A percentile compares a stretch with the other conserved stretches of the same genome.
These are phyloP conservation scores for Pezicula neosporulosa DNA, from an alignment of 2,329 filamentous ascomycete species.

Conservation along the genomic window DNA sequence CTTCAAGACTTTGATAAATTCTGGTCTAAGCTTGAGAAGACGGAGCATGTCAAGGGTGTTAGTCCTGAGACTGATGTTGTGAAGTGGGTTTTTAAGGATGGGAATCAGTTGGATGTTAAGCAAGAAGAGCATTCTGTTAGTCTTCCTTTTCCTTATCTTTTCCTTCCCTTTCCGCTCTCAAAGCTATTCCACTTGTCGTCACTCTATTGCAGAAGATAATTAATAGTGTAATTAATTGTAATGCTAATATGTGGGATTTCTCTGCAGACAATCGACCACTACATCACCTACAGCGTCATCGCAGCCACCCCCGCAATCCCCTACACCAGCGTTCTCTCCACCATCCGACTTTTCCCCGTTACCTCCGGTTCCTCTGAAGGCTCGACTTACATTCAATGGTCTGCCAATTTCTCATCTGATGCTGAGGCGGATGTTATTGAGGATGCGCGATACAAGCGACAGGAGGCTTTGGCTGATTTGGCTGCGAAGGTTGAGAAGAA, in stretches of 20 bases:
- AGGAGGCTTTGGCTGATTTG: constrained; percentile 65
- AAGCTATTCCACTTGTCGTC: too few species aligned
- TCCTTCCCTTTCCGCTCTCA: not conserved
- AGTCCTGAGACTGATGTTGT: constrained; percentile 64
- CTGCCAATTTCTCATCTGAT: constrained; percentile 66
- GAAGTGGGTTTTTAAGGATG: constrained; percentile 70
- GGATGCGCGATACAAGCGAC: constrained; percentile 74
- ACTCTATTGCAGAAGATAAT: too few species aligned
- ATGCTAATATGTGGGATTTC: not conserved
- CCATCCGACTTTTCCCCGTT: constrained; percentile 60
- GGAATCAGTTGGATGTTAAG: constrained; percentile 66
- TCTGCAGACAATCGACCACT: constrained; percentile 64
- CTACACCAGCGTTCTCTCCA: constrained; percentile 65
- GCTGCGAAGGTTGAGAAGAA: constrained; percentile 42
- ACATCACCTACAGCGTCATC: constrained; percentile 72
- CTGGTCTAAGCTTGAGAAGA: constrained; percentile 59
- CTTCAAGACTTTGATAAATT: constrained; percentile 66
- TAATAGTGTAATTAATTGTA: not conserved
- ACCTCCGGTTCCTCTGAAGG: constrained; percentile 64
- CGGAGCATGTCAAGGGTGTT: constrained; percentile 60
- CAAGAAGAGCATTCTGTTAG: constrained; percentile 71
- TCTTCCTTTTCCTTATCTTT: constrained; percentile 5
- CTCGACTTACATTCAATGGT: constrained; percentile 67
- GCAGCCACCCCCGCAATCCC: constrained; percentile 59
- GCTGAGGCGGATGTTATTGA: constrained; percentile 69